Conservation (phyloP, 2,329 filamentous ascomycete species). For the Colletotrichum siamense region DNA sequence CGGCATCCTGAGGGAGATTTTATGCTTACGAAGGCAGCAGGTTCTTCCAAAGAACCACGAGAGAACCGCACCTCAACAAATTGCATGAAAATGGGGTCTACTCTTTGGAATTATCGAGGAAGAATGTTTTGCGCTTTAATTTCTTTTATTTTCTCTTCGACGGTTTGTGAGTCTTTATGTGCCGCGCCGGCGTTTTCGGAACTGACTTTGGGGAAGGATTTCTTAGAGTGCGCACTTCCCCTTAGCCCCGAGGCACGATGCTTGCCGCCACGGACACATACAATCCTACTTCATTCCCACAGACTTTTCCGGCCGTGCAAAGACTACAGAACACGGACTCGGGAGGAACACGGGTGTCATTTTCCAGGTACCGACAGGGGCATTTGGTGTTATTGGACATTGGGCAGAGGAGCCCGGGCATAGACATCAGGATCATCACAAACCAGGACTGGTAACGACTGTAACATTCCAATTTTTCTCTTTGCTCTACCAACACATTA, state of each 20-base stretch:
- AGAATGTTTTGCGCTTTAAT: neutral
- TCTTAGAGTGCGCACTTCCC: neutral
- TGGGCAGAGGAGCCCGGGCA: neutral
- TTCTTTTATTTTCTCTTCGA: neutral
- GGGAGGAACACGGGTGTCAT: neutral
- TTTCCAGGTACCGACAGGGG: neutral
- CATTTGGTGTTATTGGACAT: neutral
- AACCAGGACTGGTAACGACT: slow-evolving; percentile 10
- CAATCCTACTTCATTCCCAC: neutral
- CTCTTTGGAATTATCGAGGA: neutral
- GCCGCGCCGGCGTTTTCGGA: neutral
- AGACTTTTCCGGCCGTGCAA: neutral
- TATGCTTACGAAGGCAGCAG: neutral
- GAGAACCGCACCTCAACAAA: neutral
- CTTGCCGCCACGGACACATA: neutral
- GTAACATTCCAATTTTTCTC: slow-evolving; percentile 13
- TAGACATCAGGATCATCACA: neutral
- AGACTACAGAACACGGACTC: neutral
- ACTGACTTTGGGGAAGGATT: neutral
- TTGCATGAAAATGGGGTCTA: neutral
- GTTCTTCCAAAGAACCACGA: neutral
- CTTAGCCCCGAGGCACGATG: neutral
- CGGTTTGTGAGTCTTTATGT: neutral
- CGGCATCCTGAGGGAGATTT: neutral
- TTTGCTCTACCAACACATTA: slow-evolving; percentile 18